Evolutionary conservation across 805 yeast genomes (phyloP), one percentile per base, ranked within the genome.

Genomic region (Cyberlindnera amylophila): DNA sequence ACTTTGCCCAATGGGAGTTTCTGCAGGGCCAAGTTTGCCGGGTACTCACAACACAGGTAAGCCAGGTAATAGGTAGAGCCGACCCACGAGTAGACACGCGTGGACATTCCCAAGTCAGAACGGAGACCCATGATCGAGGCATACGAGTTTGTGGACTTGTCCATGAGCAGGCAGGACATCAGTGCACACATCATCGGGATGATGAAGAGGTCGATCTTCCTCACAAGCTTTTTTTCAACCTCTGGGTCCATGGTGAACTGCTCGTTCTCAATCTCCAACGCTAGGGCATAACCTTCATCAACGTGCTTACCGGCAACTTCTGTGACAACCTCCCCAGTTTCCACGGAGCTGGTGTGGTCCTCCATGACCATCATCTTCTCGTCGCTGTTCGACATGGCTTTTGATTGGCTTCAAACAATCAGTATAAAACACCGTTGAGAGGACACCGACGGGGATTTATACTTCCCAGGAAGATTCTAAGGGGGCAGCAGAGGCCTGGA

Each of bases 11-110:
- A 65, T 2, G 81, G 82, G 34, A 78, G 70, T 38, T 67, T 66
- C 58, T 83, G 88, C 17, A 79, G 54, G 1, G 70, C 36, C 36
- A 64, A 51, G 13, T 66, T 58, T 3, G 74, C 69, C 3, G 80
- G 75, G 44, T 72, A 65, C 50, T 78, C 81, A 53, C 77, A 80
- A 3, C 65, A 64, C 40, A 82, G 58, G 54, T 81, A 83, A 2
- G 87, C 89, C 33, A 83, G 57, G 54, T 79, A 79, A 48, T 78
- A 80, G 7, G 77, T 69, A 1, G 81, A 69, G 4, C 82, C 77
- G 13, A 72, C 63, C 80, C 83, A 75, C 37, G 75, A 58, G 54
- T 75, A 71, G 52, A 66, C 57, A 23, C 48, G 58, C 28, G 71
- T 74, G 41, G 51, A 49, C 77, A 77, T 75, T 43, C 63, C 62